phyloP scores from a whole-genome alignment of 768 basidiomycete genomes.

The Kwoniella sp. region DNA sequence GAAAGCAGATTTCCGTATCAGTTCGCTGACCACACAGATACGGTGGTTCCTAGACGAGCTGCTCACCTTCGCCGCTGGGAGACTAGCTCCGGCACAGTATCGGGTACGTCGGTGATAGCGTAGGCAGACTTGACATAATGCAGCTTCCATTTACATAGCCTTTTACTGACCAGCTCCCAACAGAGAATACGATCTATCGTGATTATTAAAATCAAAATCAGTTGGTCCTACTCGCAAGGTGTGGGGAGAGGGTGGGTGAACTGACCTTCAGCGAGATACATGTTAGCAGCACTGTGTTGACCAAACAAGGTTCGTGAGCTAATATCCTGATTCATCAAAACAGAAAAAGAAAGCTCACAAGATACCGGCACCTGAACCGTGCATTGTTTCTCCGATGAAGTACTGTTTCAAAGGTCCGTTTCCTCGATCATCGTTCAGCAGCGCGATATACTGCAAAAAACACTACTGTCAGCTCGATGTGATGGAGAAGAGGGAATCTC shows the following conservation, averaged over 20 bases:
- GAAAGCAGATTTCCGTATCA: no score
- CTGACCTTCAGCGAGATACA: conserved; percentile 80
- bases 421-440: conserved; percentile 80
- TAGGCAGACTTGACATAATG: conserved; percentile 97
- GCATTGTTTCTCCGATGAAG: conserved; percentile 94
- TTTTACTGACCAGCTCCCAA: conserved; percentile 97
- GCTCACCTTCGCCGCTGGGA: conserved; percentile 71
- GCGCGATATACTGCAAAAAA: conserved; percentile 65
- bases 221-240: no score
- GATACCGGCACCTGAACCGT: conserved; percentile 55
- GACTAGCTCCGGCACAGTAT: conserved; percentile 89
- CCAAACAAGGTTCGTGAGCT: conserved; percentile 11
- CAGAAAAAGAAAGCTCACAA: conserved; percentile 43
- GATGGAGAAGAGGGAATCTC: not conserved
- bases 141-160: conserved; percentile 83
- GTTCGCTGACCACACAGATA: no score
- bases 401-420: conserved; percentile 92
- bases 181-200: conserved; percentile 73
- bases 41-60: no score
- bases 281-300: conserved; percentile 44
- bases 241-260: conserved; percentile 10
- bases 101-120: conserved; percentile 89
- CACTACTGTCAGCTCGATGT: not conserved
- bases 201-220: no score
- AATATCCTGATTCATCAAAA: not conserved